Percentiles rank a stretch among this genome's conserved stretches.
phyloP scores from a whole-genome alignment of 805 yeast genomes.

The Candida ficus region DNA sequence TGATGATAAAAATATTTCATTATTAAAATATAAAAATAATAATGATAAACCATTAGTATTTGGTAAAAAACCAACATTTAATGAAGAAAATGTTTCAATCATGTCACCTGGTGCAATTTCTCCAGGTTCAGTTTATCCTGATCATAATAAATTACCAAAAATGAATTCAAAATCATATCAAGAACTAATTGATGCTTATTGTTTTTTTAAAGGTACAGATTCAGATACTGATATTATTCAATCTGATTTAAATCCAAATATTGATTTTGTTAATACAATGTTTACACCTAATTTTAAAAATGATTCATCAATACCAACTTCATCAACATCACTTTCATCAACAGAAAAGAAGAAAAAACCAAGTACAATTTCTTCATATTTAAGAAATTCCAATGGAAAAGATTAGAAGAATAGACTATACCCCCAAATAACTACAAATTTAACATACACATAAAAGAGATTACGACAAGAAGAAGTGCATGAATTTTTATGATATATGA shows the following conservation, averaged over 20 bases:
- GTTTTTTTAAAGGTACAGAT: slow-evolving; percentile 43
- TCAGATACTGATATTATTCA: background rate
- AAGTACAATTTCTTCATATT: slow-evolving; percentile 5
- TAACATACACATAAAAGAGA: too few relatives aligned
- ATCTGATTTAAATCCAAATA: slow-evolving; percentile 3
- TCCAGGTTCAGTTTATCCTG: background rate
- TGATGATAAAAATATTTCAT: slow-evolving; percentile 5
- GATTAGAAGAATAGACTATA: too few relatives aligned
- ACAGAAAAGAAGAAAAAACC: background rate
- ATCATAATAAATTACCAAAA: slow-evolving; percentile 19
- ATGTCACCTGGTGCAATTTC: too few relatives aligned
- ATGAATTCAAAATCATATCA: slow-evolving; percentile 50
- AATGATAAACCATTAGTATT: slow-evolving; percentile 1
- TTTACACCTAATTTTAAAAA: background rate
- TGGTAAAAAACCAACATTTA: slow-evolving; percentile 2
- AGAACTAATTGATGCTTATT: slow-evolving; percentile 52
- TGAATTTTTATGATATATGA: too few relatives aligned
- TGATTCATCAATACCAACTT: too few relatives aligned
- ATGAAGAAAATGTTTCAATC: background rate
- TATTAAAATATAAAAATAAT: slow-evolving; percentile 3
- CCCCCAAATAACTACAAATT: too few relatives aligned
- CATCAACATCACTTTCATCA: background rate
- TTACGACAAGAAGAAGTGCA: too few relatives aligned
- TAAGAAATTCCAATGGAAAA: too few relatives aligned
- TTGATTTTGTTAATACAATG: slow-evolving; percentile 3